Evolutionary conservation across 305 asterid species (phyloP).

Genomic region (Fraxinus sp.): DNA sequence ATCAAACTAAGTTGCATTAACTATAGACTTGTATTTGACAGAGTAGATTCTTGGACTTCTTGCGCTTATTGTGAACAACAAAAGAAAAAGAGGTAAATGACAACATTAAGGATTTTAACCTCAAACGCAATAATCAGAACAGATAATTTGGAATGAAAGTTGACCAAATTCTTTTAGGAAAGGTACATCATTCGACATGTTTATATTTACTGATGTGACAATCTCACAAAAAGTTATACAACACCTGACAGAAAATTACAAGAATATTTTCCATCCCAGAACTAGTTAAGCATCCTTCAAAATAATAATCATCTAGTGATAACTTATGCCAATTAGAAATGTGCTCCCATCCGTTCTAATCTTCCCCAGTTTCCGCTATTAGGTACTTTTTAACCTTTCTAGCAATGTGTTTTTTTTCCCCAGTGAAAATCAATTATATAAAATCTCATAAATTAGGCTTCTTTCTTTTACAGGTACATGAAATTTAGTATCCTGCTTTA

Average conservation of each 20-base stretch:
- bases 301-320: background rate
- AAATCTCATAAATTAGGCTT: background rate
- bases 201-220: background rate
- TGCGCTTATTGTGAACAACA: background rate
- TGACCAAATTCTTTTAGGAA: background rate
- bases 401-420: background rate
- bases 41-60: background rate
- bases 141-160: constrained; percentile 4
- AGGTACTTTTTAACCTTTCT: background rate
- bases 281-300: background rate
- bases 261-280: background rate
- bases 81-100: constrained; percentile 10
- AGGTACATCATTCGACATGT: background rate
- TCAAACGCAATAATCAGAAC: background rate
- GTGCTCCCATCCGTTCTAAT: background rate
- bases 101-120: background rate
- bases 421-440: background rate
- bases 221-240: background rate
- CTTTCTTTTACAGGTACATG: background rate
- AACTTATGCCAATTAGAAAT: background rate
- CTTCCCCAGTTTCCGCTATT: constrained; percentile 8
- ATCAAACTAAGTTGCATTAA: background rate
- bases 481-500: background rate
- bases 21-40: background rate
- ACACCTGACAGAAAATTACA: background rate